A percentile compares a stretch with the other conserved stretches of the same genome.
phyloP scores from a whole-genome alignment of 1,284 basidiomycete species.

The Exobasidium cylindrosporum region DNA sequence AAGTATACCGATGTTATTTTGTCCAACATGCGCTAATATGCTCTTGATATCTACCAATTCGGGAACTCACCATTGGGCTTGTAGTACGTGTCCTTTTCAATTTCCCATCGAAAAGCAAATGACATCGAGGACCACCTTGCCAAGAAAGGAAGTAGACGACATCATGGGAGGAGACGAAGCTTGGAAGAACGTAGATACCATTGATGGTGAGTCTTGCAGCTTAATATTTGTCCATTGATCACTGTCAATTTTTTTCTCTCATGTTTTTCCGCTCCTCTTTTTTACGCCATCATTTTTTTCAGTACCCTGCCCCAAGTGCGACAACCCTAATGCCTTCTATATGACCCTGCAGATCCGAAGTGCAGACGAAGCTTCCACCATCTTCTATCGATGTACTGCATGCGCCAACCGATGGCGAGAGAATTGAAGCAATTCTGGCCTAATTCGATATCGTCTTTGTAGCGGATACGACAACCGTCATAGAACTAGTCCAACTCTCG shows the following conservation, averaged over 20 bases:
- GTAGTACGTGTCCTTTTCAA: slow-evolving; percentile 91
- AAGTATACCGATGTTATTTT: slow-evolving; percentile 80
- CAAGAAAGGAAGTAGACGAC: slow-evolving; percentile 84
- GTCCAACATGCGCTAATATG: slow-evolving; percentile 89
- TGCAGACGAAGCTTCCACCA: slow-evolving; percentile 61
- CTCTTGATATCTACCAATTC: slow-evolving; percentile 71
- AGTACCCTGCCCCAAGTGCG: slow-evolving; percentile 77
- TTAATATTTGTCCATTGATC: not conserved
- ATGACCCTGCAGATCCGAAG: slow-evolving; percentile 94
- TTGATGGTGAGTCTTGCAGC: slow-evolving; percentile 57
- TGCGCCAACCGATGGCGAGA: slow-evolving; percentile 52
- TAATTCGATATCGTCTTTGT: no score
- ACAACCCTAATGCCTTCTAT: slow-evolving; percentile 82
- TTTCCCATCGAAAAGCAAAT: slow-evolving; percentile 81
- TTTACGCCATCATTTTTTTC: not conserved
- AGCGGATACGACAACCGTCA: no score
- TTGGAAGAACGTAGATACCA: slow-evolving; percentile 93
- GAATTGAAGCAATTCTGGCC: no score
- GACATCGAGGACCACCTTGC: slow-evolving; percentile 40
- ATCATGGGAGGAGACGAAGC: slow-evolving; percentile 87
- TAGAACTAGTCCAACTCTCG: no score
- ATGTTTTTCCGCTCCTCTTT: not conserved
- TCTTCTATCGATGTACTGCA: slow-evolving; percentile 48
- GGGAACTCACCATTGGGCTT: slow-evolving; percentile 78
- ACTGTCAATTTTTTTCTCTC: not conserved